Evolutionary conservation across 192 early-diverging fungal species (phyloP).

Genomic region (Linnemannia exigua): DNA sequence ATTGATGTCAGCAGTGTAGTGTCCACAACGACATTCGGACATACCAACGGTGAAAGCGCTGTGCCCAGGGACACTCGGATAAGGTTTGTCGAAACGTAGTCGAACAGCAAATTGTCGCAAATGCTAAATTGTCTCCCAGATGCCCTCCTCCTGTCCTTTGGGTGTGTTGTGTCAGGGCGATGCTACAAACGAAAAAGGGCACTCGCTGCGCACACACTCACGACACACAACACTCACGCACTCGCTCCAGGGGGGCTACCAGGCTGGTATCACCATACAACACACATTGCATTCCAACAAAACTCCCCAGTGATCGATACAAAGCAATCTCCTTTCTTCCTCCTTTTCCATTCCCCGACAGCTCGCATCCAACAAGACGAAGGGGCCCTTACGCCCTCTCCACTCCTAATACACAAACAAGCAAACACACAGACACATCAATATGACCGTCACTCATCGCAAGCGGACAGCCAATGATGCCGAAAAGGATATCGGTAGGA

Average conservation of each 20-base stretch:
- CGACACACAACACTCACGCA: not conserved
- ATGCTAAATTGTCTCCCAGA: not conserved
- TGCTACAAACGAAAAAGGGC: not conserved
- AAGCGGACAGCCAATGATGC: conserved; percentile 56
- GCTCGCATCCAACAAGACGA: not conserved
- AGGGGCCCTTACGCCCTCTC: not conserved
- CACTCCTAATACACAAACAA: not conserved
- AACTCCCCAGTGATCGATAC: not conserved
- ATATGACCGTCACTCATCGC: conserved; percentile 57
- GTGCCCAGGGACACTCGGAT: not conserved
- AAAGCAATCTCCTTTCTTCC: too few species aligned
- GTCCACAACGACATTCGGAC: too few species aligned
- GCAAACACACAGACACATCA: conserved; percentile 5
- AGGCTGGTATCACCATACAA: not conserved
- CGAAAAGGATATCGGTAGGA: conserved; percentile 55
- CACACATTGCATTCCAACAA: not conserved
- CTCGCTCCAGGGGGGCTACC: not conserved
- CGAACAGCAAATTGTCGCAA: not conserved
- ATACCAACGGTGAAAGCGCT: not conserved
- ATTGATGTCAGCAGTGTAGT: not conserved
- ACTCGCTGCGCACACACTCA: not conserved
- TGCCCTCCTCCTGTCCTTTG: not conserved
- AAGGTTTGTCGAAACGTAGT: not conserved
- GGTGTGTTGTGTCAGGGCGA: not conserved
- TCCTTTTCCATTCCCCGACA: conserved; percentile 4